Base-by-base conservation (phyloP, 129 eudicot genomes). In the Tagetes erecta region DNA sequence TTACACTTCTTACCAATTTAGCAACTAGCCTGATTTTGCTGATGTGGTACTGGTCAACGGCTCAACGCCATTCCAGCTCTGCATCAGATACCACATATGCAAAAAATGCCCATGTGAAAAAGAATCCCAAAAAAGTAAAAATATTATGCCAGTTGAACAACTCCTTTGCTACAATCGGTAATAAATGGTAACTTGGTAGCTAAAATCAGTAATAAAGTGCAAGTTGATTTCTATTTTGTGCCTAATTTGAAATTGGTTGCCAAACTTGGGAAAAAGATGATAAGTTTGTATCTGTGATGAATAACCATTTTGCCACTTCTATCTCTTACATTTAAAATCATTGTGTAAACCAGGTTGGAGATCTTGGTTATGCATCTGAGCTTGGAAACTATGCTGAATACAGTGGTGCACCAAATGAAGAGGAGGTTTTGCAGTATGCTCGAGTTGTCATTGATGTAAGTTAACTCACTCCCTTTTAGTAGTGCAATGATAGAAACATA, bases 381-480 rank as follows among this genome's bases (percentile, higher is more conserved):
- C 95, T 95, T 56, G 99, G 99, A 82, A 95, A 95, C 78, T 95
- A 95, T 70, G 99, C 99, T 7, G 99, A 91, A 72, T 95, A 95
- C 83, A 95, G 99, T 68, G 99, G 99, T 36, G 99, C 99, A 73
- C 99, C 99, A 37, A 95, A 95, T 27, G 99, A 95, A 83, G 99
- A 91, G 49, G 99, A 95, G 87, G 99, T 95, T 78, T 81, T 95
- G 80, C 99, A 95, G 80, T 95, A 95, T 83, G 99, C 99, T 35
- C 78, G 99, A 82, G 99, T 95, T 81, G 97, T 95, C 52, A 88
- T 95, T 80, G 96, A 95, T 72, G 99, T 95, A 87, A 85, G 96
- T 14, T 65, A 27, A 58, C n/a, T 58, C 64, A 6, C 8, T 58
- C 63, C 38, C 13, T 42, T 11, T 63, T n/a, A 41, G 36, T 58